Evolutionary conservation across 2,329 filamentous ascomycete genomes (phyloP), one percentile per base, ranked within the genome.

Genomic region (Monosporascus sp.): DNA sequence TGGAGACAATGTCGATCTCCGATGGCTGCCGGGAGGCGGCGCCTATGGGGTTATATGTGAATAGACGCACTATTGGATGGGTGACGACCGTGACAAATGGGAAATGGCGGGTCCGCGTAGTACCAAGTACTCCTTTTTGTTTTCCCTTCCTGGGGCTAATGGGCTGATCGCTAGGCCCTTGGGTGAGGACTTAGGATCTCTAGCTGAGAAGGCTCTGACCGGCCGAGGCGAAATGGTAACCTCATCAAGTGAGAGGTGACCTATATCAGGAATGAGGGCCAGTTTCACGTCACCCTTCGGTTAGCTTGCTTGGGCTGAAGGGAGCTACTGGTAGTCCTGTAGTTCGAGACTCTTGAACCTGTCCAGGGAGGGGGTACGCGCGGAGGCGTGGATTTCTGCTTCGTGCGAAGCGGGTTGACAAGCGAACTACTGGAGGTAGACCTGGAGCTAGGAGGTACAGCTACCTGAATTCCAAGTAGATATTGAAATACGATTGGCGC

Each of bases 21-120:
- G 55, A 56, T 58, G 56, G 60, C 57, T 58, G 60, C 59, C 65
- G 65, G 63, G 65, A 68, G 64, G 66, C 43, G 43, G 43, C 66
- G 66, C 59, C 63, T 62, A 59, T 64, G 55, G 61, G 65, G 58
- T 63, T 63, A 64, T 67, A 68, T 65, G 62, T 60, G 58, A 54
- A 56, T 56, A 57, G 59, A 56, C 22, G 39, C n/a, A 43, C n/a
- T 43, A 43, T 18, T 14, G 18, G 9, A 14, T 50, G 27, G 39
- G 39, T 45, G 41, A 46, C 43, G 22, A 46, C 43, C 43, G 24
- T 46, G 24, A n/a, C 43, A 46, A 27, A 9, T n/a, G 43, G 24
- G 22, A 22, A 14, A 22, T 9, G 43, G 43, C 22, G n/a, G 22
- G 22, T 46, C 14, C 25, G 43, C 31, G 43, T 46, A 11, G n/a